Evolutionary conservation across 495 filamentous ascomycete genomes (phyloP).

Genomic region (Xylaria bambusicola): DNA sequence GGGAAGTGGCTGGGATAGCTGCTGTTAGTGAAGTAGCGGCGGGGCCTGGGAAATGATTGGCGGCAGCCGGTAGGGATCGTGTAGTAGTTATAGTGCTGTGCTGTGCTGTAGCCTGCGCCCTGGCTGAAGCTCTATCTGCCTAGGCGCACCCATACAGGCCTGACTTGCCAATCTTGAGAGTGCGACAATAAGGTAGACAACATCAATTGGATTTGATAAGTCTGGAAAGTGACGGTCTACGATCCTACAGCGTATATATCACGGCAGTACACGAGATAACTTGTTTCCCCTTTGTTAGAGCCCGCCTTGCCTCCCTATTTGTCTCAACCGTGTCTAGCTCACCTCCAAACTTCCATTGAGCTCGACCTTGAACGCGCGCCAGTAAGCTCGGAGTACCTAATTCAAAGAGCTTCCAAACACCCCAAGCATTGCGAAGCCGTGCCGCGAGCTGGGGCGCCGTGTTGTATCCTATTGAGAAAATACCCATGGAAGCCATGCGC

Average conservation of each 20-base stretch:
- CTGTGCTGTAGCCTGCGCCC: neutral
- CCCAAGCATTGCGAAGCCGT: conserved; percentile 1
- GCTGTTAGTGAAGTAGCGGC: neutral
- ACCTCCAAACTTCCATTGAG: neutral
- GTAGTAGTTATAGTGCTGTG: neutral
- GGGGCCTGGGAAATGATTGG: conserved; percentile 5
- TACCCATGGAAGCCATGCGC: conserved; percentile 39
- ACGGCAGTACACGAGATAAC: neutral
- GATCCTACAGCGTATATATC: neutral
- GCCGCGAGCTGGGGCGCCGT: neutral
- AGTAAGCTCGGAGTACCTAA: neutral
- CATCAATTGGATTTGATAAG: conserved; percentile 7
- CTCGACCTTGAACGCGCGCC: neutral
- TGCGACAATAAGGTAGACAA: conserved; percentile 11
- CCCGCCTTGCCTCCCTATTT: neutral
- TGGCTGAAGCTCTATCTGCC: neutral
- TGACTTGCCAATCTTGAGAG: neutral
- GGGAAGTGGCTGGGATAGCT: neutral
- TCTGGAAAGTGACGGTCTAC: neutral
- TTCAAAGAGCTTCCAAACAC: too few relatives aligned
- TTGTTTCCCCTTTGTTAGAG: neutral
- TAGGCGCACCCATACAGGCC: too few relatives aligned
- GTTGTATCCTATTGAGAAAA: neutral
- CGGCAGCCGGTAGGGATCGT: neutral
- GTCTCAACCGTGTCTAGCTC: neutral